Conservation (phyloP, 1,284 basidiomycete species). For the Puccinia hordei region DNA sequence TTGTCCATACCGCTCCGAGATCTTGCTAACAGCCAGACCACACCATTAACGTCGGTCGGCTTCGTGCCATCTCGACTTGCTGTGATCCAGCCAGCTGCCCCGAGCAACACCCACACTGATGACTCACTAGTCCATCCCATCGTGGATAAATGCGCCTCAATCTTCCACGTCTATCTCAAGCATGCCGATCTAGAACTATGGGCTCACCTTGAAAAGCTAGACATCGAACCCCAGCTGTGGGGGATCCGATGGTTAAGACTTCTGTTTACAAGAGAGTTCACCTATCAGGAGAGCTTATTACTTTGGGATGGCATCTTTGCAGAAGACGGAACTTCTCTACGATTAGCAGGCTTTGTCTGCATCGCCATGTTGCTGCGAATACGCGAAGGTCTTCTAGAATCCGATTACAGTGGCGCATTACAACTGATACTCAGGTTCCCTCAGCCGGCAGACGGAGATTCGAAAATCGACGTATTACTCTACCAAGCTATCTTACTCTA, state of each 20-base stretch:
- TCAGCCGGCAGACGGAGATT: slow-evolving; percentile 37
- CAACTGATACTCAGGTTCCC: slow-evolving; percentile 55
- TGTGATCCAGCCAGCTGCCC: slow-evolving; percentile 48
- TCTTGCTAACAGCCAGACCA: slow-evolving; percentile 24
- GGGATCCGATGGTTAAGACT: slow-evolving; percentile 57
- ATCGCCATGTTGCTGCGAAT: slow-evolving; percentile 57
- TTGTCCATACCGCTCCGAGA: slow-evolving; percentile 17
- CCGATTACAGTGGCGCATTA: slow-evolving; percentile 55
- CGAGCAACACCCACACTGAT: slow-evolving; percentile 52
- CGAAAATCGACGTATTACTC: slow-evolving; percentile 51
- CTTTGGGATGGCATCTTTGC: slow-evolving; percentile 58
- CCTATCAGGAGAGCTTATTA: slow-evolving; percentile 53
- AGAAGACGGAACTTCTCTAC: slow-evolving; percentile 52
- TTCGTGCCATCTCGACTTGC: slow-evolving; percentile 27
- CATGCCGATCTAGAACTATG: slow-evolving; percentile 54
- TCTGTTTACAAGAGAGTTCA: slow-evolving; percentile 56
- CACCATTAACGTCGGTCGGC: slow-evolving; percentile 14
- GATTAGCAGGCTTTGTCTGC: slow-evolving; percentile 56
- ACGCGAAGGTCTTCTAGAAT: slow-evolving; percentile 55
- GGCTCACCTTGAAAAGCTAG: slow-evolving; percentile 55
- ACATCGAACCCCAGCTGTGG: slow-evolving; percentile 57
- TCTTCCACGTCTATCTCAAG: slow-evolving; percentile 50
- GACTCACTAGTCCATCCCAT: slow-evolving; percentile 44
- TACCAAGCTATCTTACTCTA: slow-evolving; percentile 54
- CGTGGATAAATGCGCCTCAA: slow-evolving; percentile 52